A percentile compares a stretch with the other conserved stretches of the same genome.
Evolutionary conservation across 2,329 filamentous ascomycete species (phyloP).

Genomic region (Rhinocladiella similis): DNA sequence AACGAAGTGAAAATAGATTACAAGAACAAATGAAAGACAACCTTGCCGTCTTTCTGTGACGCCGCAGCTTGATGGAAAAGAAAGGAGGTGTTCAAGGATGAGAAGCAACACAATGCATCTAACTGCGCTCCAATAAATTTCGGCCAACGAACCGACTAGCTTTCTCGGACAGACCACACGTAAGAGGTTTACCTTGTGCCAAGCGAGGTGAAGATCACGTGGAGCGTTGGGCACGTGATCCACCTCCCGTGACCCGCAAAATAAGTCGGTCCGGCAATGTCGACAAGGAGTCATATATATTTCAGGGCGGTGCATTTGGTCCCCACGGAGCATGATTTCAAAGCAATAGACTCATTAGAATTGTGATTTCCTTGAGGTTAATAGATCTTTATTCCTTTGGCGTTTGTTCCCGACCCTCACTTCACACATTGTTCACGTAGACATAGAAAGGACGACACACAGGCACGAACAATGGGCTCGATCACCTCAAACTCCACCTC

Average conservation of each 20-base stretch:
- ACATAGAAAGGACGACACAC: neutral
- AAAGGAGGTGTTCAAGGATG: slow-evolving; percentile 1
- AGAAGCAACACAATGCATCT: neutral
- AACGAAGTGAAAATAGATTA: neutral
- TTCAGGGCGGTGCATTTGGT: neutral
- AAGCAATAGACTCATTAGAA: neutral
- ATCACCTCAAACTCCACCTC: neutral
- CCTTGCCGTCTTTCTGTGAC: neutral
- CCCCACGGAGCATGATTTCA: slow-evolving; percentile 13
- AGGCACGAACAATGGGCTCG: slow-evolving; percentile 15
- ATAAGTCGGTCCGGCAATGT: neutral
- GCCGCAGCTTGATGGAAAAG: neutral
- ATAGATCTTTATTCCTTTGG: too few species aligned
- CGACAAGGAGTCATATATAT: neutral
- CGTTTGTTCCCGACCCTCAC: too few species aligned
- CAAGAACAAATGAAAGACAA: neutral
- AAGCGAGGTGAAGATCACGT: neutral
- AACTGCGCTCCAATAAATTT: slow-evolving; percentile 2
- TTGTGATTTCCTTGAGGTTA: neutral
- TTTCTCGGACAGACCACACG: neutral
- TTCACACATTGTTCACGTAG: too few species aligned
- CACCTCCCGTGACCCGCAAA: neutral
- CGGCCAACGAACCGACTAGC: neutral
- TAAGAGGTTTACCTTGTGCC: neutral
- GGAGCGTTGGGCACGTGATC: neutral